Conservation (phyloP, 208 protist genomes). For the Phytomonas francai region DNA sequence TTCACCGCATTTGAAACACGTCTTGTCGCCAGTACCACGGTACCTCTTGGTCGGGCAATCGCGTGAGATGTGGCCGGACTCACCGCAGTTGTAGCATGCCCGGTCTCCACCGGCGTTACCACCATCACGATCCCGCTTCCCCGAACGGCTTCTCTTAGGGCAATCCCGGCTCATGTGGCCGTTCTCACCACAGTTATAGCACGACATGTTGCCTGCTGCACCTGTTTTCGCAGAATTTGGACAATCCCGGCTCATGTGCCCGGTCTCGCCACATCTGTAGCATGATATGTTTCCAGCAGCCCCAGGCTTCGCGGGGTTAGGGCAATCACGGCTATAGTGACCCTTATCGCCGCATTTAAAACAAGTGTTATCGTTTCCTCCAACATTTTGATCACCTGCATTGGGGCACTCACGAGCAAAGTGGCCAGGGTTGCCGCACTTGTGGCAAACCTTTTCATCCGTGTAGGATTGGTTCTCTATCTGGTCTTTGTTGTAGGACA, state of each 20-base stretch:
- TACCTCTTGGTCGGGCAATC: slow-evolving; percentile 59
- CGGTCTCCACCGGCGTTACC: slow-evolving; percentile 25
- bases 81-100: slow-evolving; percentile 64
- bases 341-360: slow-evolving; percentile 68
- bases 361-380: slow-evolving; percentile 54
- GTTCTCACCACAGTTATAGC: slow-evolving; percentile 78
- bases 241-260: slow-evolving; percentile 82
- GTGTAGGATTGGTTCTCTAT: not conserved
- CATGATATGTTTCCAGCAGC: slow-evolving; percentile 48
- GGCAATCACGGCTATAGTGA: slow-evolving; percentile 85
- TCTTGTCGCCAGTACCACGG: slow-evolving; percentile 41
- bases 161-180: slow-evolving; percentile 86
- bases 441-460: slow-evolving; percentile 39
- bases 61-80: slow-evolving; percentile 64
- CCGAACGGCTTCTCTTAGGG: slow-evolving; percentile 23
- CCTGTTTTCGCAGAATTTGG: slow-evolving; percentile 44
- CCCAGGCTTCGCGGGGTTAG: slow-evolving; percentile 44
- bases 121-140: not conserved
- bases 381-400: slow-evolving; percentile 12
- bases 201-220: slow-evolving; percentile 32
- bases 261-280: slow-evolving; percentile 77
- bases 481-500: slow-evolving; percentile 21
- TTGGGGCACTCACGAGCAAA: slow-evolving; percentile 78
- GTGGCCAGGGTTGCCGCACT: slow-evolving; percentile 81
- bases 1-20: slow-evolving; percentile 85